Base-by-base conservation (phyloP, 495 filamentous ascomycete genomes). In the Filosporella fistucella region DNA sequence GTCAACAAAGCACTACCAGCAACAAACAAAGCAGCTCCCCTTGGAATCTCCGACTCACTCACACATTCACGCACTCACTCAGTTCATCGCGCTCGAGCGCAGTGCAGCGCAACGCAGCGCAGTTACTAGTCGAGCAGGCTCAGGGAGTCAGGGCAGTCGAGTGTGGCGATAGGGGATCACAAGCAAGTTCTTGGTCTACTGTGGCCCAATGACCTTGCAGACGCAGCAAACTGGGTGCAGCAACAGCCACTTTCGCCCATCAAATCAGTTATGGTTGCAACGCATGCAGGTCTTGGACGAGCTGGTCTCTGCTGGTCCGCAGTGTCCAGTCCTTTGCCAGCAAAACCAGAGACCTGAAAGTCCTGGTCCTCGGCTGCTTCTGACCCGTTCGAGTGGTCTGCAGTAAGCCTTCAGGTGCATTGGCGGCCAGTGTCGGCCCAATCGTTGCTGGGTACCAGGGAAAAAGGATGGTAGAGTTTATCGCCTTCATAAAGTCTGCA, bases 121-220 rank as follows among this genome's bases (percentile, higher is more conserved):
- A 29, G n/a, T n/a, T n/a, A n/a, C n/a, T n/a, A n/a, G n/a, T n/a
- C n/a, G n/a, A n/a, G 18, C 32, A 12, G 32, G 32, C 32, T 38
- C 17, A 38, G 35, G 14, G 35, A n/a, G n/a, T n/a, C n/a, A n/a
- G n/a, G n/a, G 8, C 33, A 7, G 45, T 29, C 17, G 37, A 42
- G 25, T 32, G 46, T 49, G 46, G 46, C 46, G 38, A 49, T 5
- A 45, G 28, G 32, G 41, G 25, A 21, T 23, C 34, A 47, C 44
- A 47, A 36, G 36, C 35, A 41, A 30, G 45, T 32, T 26, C 36
- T 30, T 21, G 45, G 23, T 25, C 16, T 34, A 12, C 38, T 35
- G 42, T 45, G 16, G 22, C 29, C 46, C 46, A 49, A 49, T 49
- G 16, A 32, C 4, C 29, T 12, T 49, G 46, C 46, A 49, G 41